Base-by-base conservation (phyloP, 2,329 filamentous ascomycete genomes). In the Exophiala oligosperma region DNA sequence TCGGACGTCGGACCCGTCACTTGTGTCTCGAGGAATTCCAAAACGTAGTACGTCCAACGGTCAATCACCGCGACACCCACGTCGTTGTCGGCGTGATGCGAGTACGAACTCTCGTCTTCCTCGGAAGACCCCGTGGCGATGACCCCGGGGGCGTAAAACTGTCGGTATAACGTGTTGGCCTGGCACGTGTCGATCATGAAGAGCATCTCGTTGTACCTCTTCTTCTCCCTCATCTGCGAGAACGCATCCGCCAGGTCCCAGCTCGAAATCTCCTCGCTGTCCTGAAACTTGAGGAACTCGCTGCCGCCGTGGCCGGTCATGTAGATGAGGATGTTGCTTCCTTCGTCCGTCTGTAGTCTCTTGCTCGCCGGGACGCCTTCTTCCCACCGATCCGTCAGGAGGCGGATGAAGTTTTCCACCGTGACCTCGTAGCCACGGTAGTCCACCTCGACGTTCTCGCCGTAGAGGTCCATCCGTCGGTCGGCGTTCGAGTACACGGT, bases 111-210 rank as follows among this genome's bases (percentile, higher is more conserved):
- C 74, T 99, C 91, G 71, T 97, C 93, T 61, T 97, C 88, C 73
- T 94, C 92, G 2, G 90, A 95, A 32, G 91, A 96, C n/a, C 94
- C 94, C 0, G 95, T 99, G 0, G 94, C 94, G 69, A 99, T 92
- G 69, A 99, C 97, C 70, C 97, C 97, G 49, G 93, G 93, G 4
- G 92, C 96, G 79, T 99, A 99, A 70, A 99, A 91, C 68, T 96
- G 93, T 72, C 88, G 93, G 78, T 96, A 99, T 92, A 99, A 97
- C 32, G 94, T 99, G 74, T 99, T 99, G 55, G 94, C 94, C 77
- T 99, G 94, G 78, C 94, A 99, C 0, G 94, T 99, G 74, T 99
- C 94, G 76, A 99, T 99, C 94, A 99, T 99, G 80, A 99, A 99
- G 57, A 99, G 84, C 67, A 99, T 87, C 76, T 99, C 94, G 73